These are phyloP conservation scores for Hypoxylon subgilvum DNA, from an alignment of 495 filamentous ascomycete genomes.

Conservation along the genomic window DNA sequence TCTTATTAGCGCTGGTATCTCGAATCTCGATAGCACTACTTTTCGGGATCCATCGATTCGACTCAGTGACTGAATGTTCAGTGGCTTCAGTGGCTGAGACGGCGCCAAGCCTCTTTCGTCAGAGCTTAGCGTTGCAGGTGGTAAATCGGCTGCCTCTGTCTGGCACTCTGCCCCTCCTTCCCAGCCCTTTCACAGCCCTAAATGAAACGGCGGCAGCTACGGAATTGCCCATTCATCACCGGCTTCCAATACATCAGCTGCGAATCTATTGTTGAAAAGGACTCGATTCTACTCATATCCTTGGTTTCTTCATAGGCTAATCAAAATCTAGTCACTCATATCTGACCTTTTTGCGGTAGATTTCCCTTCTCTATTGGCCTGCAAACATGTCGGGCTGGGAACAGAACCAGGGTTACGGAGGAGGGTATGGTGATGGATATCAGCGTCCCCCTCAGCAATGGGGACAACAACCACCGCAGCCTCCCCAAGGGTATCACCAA, in stretches of 20 bases:
- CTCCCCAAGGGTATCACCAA: constrained; percentile 35
- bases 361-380: neutral
- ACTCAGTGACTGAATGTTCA: no score
- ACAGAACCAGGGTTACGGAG: constrained; percentile 30
- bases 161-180: neutral
- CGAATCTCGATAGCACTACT: no score
- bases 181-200: constrained; percentile 22
- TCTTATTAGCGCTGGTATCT: no score
- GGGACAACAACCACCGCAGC: constrained; percentile 21
- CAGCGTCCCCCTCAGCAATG: constrained; percentile 24
- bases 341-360: neutral
- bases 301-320: no score
- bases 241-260: constrained; percentile 1
- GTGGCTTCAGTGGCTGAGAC: no score
- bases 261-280: no score
- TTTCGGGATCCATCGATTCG: no score
- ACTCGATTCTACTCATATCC: no score
- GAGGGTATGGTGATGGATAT: constrained; percentile 26
- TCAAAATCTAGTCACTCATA: neutral
- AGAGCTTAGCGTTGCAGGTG: no score
- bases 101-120: neutral
- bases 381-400: constrained; percentile 32
- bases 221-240: neutral
- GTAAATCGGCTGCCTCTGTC: constrained; percentile 17
- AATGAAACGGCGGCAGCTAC: constrained; percentile 8